Evolutionary conservation across 805 yeast genomes (phyloP).

Genomic region (Saccharomycopsis fodiens): DNA sequence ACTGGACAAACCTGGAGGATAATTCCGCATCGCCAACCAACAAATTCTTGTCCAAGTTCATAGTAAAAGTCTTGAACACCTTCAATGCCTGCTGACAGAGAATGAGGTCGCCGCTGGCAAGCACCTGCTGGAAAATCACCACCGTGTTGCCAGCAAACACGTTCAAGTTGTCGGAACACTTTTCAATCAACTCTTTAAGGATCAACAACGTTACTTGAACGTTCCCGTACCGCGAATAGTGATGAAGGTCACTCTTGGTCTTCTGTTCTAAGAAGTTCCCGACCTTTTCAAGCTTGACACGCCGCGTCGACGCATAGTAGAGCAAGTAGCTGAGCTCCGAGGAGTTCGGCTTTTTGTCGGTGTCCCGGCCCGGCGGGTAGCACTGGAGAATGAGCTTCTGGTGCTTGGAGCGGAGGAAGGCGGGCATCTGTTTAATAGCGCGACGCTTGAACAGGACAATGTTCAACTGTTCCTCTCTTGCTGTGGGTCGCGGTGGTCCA

Average conservation of each 20-base stretch:
- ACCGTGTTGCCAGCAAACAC: constrained; percentile 69
- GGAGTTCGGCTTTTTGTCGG: constrained; percentile 86
- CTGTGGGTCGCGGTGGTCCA: too few species aligned
- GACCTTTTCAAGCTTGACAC: constrained; percentile 85
- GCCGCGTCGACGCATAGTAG: constrained; percentile 83
- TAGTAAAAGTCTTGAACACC: constrained; percentile 42
- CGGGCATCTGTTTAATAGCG: background rate
- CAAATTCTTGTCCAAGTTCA: constrained; percentile 50
- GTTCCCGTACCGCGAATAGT: constrained; percentile 60
- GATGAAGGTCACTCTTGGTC: constrained; percentile 51
- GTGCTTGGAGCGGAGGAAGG: constrained; percentile 53
- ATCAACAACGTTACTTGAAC: constrained; percentile 75
- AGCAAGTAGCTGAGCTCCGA: constrained; percentile 83
- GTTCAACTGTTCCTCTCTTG: too few species aligned
- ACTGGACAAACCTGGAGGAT: constrained; percentile 38
- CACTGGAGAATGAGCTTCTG: constrained; percentile 86
- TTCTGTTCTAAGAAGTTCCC: constrained; percentile 58
- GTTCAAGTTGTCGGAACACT: constrained; percentile 77
- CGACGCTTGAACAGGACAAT: too few species aligned
- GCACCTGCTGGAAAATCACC: constrained; percentile 44
- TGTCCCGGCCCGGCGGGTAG: constrained; percentile 82
- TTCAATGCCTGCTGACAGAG: constrained; percentile 46
- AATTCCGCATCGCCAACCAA: constrained; percentile 60
- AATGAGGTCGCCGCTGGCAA: constrained; percentile 51
- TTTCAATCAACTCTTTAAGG: constrained; percentile 56